A percentile compares a stretch with the other conserved stretches of the same genome.
phyloP scores from a whole-genome alignment of 2,329 filamentous ascomycete species.

The Paraphoma chrysanthemicola region DNA sequence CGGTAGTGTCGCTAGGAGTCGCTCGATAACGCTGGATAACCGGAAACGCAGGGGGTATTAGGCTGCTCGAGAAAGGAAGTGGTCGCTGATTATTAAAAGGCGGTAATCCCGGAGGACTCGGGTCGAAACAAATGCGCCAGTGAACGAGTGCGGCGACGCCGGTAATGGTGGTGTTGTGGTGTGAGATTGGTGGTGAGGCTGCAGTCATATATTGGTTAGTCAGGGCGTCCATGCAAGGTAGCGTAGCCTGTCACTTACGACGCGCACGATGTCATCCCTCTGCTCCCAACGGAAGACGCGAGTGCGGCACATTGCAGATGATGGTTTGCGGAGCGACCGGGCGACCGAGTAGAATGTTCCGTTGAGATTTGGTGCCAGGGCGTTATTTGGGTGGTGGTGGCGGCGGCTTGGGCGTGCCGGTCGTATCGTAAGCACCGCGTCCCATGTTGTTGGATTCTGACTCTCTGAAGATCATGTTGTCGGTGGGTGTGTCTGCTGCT shows the following conservation, averaged over 20 bases:
- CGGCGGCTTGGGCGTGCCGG: slow-evolving; percentile 56
- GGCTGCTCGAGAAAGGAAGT: slow-evolving; percentile 37
- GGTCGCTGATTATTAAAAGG: slow-evolving; percentile 47
- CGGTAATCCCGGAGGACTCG: slow-evolving; percentile 36
- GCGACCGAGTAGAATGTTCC: slow-evolving; percentile 6
- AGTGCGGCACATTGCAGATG: background rate
- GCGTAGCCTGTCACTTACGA: slow-evolving; percentile 42
- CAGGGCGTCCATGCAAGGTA: slow-evolving; percentile 36
- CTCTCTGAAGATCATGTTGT: slow-evolving; percentile 53
- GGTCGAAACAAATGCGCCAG: slow-evolving; percentile 24
- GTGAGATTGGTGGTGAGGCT: slow-evolving; percentile 29
- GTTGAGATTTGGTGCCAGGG: slow-evolving; percentile 9
- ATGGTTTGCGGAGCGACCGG: slow-evolving; percentile 4
- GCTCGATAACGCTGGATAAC: slow-evolving; percentile 33
- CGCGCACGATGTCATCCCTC: slow-evolving; percentile 39
- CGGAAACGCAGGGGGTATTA: slow-evolving; percentile 46
- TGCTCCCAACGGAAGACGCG: slow-evolving; percentile 36
- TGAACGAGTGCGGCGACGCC: slow-evolving; percentile 14
- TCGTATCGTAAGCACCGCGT: slow-evolving; percentile 58
- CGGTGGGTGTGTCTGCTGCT: slow-evolving; percentile 31
- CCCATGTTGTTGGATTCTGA: slow-evolving; percentile 55
- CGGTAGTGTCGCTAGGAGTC: slow-evolving; percentile 21
- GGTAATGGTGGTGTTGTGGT: slow-evolving; percentile 19
- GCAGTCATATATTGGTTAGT: slow-evolving; percentile 38
- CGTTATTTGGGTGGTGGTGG: slow-evolving; percentile 51